Evolutionary conservation across 106 monocot species (phyloP).

Genomic region (Acanthochlamys bracteata): DNA sequence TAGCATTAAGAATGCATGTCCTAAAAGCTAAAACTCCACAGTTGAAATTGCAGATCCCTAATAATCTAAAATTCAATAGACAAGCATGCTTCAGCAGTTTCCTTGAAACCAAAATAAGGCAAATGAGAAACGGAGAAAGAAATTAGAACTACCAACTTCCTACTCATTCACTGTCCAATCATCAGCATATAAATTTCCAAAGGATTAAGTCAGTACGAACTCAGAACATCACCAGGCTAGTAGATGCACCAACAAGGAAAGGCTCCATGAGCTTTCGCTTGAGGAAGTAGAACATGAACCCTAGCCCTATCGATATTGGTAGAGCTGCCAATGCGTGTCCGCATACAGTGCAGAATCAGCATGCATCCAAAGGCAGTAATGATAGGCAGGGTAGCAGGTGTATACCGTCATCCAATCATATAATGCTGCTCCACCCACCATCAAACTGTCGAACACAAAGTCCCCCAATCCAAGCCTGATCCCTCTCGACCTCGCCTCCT

Average conservation of each 20-base stretch:
- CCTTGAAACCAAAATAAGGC: too few species aligned
- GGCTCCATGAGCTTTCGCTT: constrained; percentile 86
- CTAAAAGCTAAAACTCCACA: too few species aligned
- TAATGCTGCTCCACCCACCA: constrained; percentile 93
- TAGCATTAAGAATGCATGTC: too few species aligned
- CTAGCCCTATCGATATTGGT: constrained; percentile 81
- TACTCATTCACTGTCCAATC: too few species aligned
- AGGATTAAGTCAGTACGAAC: background rate
- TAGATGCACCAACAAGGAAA: constrained; percentile 81
- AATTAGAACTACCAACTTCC: too few species aligned
- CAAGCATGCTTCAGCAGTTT: too few species aligned
- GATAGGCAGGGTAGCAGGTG: constrained; percentile 81
- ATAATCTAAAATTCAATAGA: too few species aligned
- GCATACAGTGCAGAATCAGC: constrained; percentile 65
- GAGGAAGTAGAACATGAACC: constrained; percentile 82
- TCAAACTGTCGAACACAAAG: constrained; percentile 91
- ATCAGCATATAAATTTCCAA: too few species aligned
- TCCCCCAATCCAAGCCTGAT: constrained; percentile 52
- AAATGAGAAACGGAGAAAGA: too few species aligned
- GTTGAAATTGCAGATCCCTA: too few species aligned
- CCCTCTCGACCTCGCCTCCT: constrained; percentile 52
- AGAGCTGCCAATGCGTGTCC: constrained; percentile 74
- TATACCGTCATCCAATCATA: constrained; percentile 96
- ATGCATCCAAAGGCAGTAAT: constrained; percentile 86
- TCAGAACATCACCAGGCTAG: constrained; percentile 95